Conservation (phyloP, 805 yeast genomes). For the Ogataea polymorpha region DNA sequence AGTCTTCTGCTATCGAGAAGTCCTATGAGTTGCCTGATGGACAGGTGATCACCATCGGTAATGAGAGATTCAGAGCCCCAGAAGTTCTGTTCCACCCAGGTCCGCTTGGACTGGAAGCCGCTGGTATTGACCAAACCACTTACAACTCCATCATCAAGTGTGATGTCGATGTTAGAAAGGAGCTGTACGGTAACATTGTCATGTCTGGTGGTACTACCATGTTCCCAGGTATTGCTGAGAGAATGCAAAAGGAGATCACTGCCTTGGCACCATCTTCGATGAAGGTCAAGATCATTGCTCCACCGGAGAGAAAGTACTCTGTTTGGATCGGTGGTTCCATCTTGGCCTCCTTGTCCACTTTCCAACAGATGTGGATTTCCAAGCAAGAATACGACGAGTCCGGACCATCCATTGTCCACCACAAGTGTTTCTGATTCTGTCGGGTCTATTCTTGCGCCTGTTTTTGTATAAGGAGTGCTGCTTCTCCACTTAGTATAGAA, state of each 20-base stretch:
- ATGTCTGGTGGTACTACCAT: slow-evolving; percentile 99
- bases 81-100: slow-evolving; percentile 99
- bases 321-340: slow-evolving; percentile 99
- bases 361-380: slow-evolving; percentile 99
- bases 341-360: slow-evolving; percentile 96
- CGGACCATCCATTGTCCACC: slow-evolving; percentile 99
- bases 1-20: slow-evolving; percentile 96
- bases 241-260: slow-evolving; percentile 99
- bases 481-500: slow-evolving; percentile 13
- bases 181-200: slow-evolving; percentile 98
- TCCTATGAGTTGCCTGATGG: slow-evolving; percentile 99
- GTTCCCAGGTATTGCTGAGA: slow-evolving; percentile 99
- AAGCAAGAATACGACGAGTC: slow-evolving; percentile 99
- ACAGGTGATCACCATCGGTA: slow-evolving; percentile 98
- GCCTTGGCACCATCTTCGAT: slow-evolving; percentile 99
- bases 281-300: slow-evolving; percentile 99
- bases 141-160: slow-evolving; percentile 96
- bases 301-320: slow-evolving; percentile 98
- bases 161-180: slow-evolving; percentile 98
- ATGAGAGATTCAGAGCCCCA: slow-evolving; percentile 99
- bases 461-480: slow-evolving; percentile 13
- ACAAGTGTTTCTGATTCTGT: slow-evolving; percentile 76
- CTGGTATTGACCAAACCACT: slow-evolving; percentile 98
- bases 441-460: slow-evolving; percentile 8
- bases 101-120: slow-evolving; percentile 84